phyloP scores from a whole-genome alignment of 805 yeast species.

The Dipodascopsis tothii region DNA sequence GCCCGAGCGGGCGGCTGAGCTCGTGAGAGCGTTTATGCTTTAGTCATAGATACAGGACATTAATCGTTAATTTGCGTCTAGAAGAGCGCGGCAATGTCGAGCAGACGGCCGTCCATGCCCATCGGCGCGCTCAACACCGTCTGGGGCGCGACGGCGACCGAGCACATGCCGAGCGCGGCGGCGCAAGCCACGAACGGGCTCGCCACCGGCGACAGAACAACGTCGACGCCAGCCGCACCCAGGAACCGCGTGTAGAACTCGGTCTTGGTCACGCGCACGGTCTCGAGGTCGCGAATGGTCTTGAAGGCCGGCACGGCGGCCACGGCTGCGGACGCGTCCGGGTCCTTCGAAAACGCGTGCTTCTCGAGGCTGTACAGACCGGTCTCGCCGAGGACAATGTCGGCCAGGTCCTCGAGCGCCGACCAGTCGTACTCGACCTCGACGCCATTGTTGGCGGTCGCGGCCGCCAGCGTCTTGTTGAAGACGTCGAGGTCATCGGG shows the following conservation, averaged over 20 bases:
- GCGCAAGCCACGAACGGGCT: conserved; percentile 7
- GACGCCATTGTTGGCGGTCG: conserved; percentile 12
- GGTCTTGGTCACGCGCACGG: conserved; percentile 12
- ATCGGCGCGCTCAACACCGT: conserved; percentile 17
- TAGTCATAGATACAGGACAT: too few relatives aligned
- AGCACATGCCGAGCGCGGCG: conserved; percentile 12
- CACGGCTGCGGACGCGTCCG: conserved; percentile 1
- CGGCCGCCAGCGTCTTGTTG: conserved; percentile 4
- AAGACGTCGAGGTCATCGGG: conserved; percentile 7
- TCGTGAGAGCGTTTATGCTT: not conserved
- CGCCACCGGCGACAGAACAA: conserved; percentile 13
- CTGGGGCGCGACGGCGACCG: conserved; percentile 8
- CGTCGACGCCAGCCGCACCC: conserved; percentile 18
- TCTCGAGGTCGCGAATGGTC: conserved; percentile 11
- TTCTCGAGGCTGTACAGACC: conserved; percentile 13
- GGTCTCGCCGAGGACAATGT: conserved; percentile 1
- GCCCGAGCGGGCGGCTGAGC: not conserved
- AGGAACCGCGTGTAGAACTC: conserved; percentile 13
- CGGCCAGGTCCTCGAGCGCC: conserved; percentile 3
- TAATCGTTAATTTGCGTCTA: too few relatives aligned
- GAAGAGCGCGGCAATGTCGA: conserved; percentile 16
- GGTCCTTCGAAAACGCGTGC: conserved; percentile 6
- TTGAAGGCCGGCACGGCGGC: conserved; percentile 5
- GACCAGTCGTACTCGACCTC: conserved; percentile 15
- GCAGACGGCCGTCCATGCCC: conserved; percentile 21